phyloP scores from a whole-genome alignment of 108 stramenopile genomes.

The Seminavis robusta region DNA sequence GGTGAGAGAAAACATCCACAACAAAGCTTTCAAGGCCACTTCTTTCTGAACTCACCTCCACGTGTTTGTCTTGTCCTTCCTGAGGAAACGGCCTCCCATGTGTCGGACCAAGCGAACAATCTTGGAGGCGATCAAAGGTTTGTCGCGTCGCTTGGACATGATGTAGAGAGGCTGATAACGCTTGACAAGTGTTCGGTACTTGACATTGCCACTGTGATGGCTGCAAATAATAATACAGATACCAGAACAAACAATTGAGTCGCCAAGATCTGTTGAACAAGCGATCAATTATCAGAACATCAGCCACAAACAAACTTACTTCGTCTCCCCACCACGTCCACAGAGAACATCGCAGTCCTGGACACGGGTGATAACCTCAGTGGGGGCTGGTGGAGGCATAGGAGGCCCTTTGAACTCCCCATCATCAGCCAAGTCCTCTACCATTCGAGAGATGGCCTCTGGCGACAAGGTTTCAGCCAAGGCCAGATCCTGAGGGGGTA shows the following conservation, averaged over 20 bases:
- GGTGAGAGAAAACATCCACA: too few relatives aligned
- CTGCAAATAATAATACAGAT: neutral
- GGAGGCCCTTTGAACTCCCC: too few relatives aligned
- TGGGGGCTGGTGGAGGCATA: neutral
- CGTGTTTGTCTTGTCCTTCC: conserved; percentile 34
- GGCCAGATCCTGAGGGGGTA: too few relatives aligned
- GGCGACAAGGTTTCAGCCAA: too few relatives aligned
- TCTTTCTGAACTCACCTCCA: too few relatives aligned
- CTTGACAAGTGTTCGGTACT: conserved; percentile 61
- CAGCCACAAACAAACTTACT: conserved; percentile 4
- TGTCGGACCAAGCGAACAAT: conserved; percentile 66
- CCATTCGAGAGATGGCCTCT: too few relatives aligned
- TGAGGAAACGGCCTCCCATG: conserved; percentile 70
- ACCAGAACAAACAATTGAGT: neutral
- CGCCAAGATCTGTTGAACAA: neutral
- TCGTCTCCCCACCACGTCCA: conserved; percentile 79
- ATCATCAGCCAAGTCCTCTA: too few relatives aligned
- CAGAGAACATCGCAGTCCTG: conserved; percentile 63
- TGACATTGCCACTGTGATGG: conserved; percentile 51
- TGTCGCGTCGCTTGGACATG: conserved; percentile 46
- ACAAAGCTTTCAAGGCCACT: too few relatives aligned
- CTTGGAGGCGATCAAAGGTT: conserved; percentile 66
- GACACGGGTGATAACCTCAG: neutral
- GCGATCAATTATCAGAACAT: neutral
- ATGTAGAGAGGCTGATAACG: conserved; percentile 48